Base-by-base conservation (phyloP, 2,329 filamentous ascomycete genomes). In the Phialemonium atrogriseum region DNA sequence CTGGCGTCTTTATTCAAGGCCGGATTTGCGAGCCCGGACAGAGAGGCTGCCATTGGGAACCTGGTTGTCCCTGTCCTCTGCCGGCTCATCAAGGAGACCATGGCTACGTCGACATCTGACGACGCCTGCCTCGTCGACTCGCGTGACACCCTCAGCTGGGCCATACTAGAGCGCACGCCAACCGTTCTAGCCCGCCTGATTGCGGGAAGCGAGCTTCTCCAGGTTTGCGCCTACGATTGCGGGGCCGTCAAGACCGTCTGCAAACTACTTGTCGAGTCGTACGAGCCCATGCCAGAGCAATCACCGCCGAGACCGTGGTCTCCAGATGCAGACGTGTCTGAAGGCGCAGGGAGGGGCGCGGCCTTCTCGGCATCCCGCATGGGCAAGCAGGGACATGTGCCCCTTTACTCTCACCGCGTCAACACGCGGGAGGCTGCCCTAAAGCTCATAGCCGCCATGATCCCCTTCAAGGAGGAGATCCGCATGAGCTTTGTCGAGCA, bases 401-500 rank as follows among this genome's bases (percentile, higher is more conserved):
- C 73, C 2, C 54, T 57, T 46, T 70, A 67, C 48, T 75, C 55
- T 42, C 85, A 94, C 54, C 76, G 79, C 15, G 78, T 88, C 55
- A 80, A 70, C 44, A 72, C 87, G 42, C 76, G 91, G 33, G 83
- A 89, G 54, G 80, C 74, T 30, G 73, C 79, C 2, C 60, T 96
- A 12, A 79, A 80, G 47, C 87, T 86, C 2, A 62, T 96, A 34
- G 84, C 84, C n/a, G 81, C 86, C 3, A 64, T 96, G 30, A 77
- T 84, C 2, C 76, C 84, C 3, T 80, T 81, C 45, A 86, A 87
- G 47, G 87, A 96, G 44, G 76, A 83, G 15, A 85, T 89, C 49
- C 73, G 88, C 25, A 94, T 93, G 50, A 70, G 73, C 1, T 73
- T 96, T 27, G 82, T 91, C 32, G 80, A 88, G 15, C 76, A 84